These are phyloP conservation scores for Plectosphaerella sp. DNA, from an alignment of 2,329 filamentous ascomycete species.

Conservation along the genomic window DNA sequence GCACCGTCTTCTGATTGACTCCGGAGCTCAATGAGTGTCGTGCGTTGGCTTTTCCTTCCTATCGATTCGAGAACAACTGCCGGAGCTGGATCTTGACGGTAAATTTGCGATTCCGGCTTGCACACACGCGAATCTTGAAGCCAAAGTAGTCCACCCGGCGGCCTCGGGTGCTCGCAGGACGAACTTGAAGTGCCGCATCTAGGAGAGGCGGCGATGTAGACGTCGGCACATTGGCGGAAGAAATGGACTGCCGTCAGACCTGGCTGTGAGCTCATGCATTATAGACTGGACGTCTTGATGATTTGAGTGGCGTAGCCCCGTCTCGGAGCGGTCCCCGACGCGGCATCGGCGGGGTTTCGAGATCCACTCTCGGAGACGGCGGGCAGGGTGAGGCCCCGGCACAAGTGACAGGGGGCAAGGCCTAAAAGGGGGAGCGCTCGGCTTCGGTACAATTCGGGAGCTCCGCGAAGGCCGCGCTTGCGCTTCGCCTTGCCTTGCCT, in stretches of 20 bases:
- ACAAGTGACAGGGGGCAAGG: conserved; percentile 9
- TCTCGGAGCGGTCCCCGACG: not conserved
- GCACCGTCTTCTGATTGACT: too few species aligned
- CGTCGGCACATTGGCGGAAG: conserved; percentile 26
- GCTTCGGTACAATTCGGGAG: conserved; percentile 40
- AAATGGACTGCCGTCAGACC: too few species aligned
- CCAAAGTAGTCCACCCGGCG: too few species aligned
- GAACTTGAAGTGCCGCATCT: not conserved
- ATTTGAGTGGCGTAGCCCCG: not conserved
- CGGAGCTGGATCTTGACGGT: too few species aligned
- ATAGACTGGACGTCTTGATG: not conserved
- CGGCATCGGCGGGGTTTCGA: not conserved
- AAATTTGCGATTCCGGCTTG: too few species aligned
- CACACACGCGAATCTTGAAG: too few species aligned
- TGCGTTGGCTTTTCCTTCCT: too few species aligned
- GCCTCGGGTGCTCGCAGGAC: too few species aligned
- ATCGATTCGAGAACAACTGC: too few species aligned
- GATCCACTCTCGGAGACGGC: not conserved
- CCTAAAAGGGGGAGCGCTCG: conserved; percentile 23
- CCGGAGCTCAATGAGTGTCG: too few species aligned
- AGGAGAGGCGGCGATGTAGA: conserved; percentile 47
- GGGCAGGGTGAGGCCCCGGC: not conserved
- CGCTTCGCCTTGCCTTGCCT: conserved; percentile 48
- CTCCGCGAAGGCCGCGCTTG: conserved; percentile 33
- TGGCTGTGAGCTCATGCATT: too few species aligned